Percentiles rank a stretch among this genome's conserved stretches.
Evolutionary conservation across 192 early-diverging fungal species (phyloP).

Genomic region (Coemansia sp.): DNA sequence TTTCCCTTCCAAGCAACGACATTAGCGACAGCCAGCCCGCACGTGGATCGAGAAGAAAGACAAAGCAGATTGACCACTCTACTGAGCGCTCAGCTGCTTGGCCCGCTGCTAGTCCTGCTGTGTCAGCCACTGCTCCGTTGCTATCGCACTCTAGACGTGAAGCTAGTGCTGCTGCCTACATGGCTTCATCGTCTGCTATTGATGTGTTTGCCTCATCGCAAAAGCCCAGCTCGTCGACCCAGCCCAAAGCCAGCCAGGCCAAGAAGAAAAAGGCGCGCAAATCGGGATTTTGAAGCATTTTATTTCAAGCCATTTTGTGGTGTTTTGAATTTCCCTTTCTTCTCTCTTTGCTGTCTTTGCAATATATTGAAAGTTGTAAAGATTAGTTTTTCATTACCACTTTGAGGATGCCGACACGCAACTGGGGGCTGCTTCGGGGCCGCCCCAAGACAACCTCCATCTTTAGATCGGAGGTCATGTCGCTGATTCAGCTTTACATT

Average conservation of each 20-base stretch:
- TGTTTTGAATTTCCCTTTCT: neutral
- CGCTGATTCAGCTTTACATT: conserved; percentile 93
- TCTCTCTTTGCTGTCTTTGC: neutral
- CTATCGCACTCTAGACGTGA: neutral
- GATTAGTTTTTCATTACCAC: neutral
- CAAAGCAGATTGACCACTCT: neutral
- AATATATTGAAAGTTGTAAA: neutral
- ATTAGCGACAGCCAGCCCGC: neutral
- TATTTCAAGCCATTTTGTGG: neutral
- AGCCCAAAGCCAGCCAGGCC: conserved; percentile 3
- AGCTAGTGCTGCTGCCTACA: neutral
- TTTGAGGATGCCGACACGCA: conserved; percentile 32
- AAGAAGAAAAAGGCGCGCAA: conserved; percentile 42
- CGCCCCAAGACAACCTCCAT: conserved; percentile 58
- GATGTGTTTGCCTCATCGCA: conserved; percentile 2
- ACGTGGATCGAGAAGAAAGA: neutral
- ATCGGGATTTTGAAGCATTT: neutral
- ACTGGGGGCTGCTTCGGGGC: conserved; percentile 43
- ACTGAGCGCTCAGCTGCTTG: neutral
- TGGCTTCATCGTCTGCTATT: neutral
- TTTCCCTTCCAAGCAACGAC: neutral
- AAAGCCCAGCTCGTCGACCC: neutral
- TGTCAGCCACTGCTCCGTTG: neutral
- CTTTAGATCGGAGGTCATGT: conserved; percentile 95
- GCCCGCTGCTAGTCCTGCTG: neutral